phyloP scores from a whole-genome alignment of 179 eudicot species.

The Actinidia arguta region DNA sequence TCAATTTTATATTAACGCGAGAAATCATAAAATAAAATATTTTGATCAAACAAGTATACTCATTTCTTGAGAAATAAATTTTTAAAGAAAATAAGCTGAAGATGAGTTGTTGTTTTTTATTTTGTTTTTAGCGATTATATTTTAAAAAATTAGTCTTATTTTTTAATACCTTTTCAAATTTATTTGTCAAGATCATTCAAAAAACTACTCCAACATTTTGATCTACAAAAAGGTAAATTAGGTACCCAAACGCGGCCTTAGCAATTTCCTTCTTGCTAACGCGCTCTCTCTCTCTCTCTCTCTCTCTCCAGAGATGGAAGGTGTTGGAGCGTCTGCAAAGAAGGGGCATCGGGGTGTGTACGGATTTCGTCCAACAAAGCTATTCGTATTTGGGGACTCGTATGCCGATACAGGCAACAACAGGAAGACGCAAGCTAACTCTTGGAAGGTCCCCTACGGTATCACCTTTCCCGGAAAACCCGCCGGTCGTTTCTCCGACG shows the following conservation, averaged over 20 bases:
- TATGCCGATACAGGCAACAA: constrained; percentile 56
- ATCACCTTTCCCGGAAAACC: constrained; percentile 59
- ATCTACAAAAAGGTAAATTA: background rate
- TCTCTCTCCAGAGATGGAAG: background rate
- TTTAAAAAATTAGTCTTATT: no score
- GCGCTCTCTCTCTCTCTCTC: background rate
- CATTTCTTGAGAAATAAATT: no score
- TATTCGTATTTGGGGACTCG: constrained; percentile 64
- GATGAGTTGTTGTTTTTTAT: no score
- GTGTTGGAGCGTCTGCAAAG: constrained; percentile 17
- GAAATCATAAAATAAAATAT: no score
- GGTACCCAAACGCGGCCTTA: background rate
- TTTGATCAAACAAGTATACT: no score
- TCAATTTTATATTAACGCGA: no score
- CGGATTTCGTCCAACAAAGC: constrained; percentile 36
- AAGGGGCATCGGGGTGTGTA: constrained; percentile 12
- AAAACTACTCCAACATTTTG: no score
- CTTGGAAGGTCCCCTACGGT: constrained; percentile 58
- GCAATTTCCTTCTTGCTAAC: background rate
- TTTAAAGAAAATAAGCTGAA: no score
- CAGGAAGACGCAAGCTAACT: constrained; percentile 19
- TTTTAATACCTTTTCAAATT: no score
- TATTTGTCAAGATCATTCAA: no score
- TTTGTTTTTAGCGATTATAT: no score
- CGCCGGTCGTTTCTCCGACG: constrained; percentile 58